Evolutionary conservation across 2,329 filamentous ascomycete genomes (phyloP).

Genomic region (Aspergillus calidoustus): DNA sequence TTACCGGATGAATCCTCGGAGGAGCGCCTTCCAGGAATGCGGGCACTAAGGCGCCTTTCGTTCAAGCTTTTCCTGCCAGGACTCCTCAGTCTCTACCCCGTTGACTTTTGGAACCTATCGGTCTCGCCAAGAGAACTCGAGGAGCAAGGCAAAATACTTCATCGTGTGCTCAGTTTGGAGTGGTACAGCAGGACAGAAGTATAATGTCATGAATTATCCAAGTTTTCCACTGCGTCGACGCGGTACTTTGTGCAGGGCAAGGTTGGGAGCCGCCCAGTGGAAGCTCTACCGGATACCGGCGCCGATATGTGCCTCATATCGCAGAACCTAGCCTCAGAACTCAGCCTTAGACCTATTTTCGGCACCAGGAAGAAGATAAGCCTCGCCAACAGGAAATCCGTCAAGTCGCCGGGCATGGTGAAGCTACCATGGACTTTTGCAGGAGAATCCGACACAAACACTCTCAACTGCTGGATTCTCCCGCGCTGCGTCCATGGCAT

Average conservation of each 20-base stretch:
- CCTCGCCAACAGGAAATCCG: background rate
- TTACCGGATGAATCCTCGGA: no score
- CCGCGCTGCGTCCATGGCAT: background rate
- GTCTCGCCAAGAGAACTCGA: no score
- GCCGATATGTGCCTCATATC: constrained; percentile 1
- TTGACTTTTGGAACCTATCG: no score
- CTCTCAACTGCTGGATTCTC: background rate
- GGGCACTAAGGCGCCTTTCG: no score
- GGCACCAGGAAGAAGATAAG: background rate
- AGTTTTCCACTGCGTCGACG: background rate
- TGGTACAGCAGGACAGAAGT: no score
- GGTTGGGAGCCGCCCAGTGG: background rate
- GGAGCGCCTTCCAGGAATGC: no score
- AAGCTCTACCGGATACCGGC: background rate
- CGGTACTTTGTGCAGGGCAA: background rate
- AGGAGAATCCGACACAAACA: background rate
- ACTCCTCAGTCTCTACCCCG: no score
- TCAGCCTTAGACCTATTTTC: background rate
- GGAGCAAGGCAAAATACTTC: no score
- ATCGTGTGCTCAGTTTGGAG: no score
- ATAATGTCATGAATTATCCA: no score
- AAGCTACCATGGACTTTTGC: background rate
- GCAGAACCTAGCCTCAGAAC: background rate
- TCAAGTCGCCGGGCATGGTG: constrained; percentile 1
- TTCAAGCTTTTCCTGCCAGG: no score